Evolutionary conservation across 1,139 yeast species (phyloP), one percentile per base, ranked within the genome.

Genomic region (Protomyces inouyei): DNA sequence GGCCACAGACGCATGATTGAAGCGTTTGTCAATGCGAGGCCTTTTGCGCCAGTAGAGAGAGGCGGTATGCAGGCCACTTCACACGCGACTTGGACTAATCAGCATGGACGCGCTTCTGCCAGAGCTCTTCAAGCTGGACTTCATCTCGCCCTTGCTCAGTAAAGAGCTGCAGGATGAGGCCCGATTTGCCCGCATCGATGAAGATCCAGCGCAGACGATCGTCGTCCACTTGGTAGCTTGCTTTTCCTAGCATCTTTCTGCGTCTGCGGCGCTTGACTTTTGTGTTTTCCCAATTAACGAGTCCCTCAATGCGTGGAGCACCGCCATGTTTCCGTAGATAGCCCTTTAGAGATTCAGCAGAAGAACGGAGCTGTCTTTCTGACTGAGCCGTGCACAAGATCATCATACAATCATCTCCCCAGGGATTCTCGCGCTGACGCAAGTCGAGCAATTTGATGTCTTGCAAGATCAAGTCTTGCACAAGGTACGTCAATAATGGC

Each of bases 391-490:
- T 59, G 35, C 55, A 52, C 12, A 59, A 36, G 6, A 59, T 35
- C 63, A 59, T 59, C 35, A 59, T 53, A 3, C 57, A 52, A n/a
- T 52, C 63, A 23, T 38, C 54, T 9, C 63, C 63, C 63, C 63
- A 59, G 3, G 63, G 63, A 32, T 59, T 59, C 25, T 59, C 63
- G 10, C 45, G 38, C 9, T 45, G 52, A 5, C 63, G 63, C 40
- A 59, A 23, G 28, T 59, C 63, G n/a, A 59, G 40, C n/a, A 51
- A 32, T 21, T 25, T 59, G 28, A 59, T 9, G 16, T 59, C 63
- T 32, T 52, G 53, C 45, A 59, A 52, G 18, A 59, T 51, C 23
- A 59, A 51, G 23, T 59, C 63, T 32, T 59, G 63, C 25, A 51
- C 46, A 52, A 59, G 53, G 23, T 59, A 59, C 8, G 43, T 18